phyloP scores from a whole-genome alignment of 2,329 filamentous ascomycete species.

The Lasiodiplodia theobromae region DNA sequence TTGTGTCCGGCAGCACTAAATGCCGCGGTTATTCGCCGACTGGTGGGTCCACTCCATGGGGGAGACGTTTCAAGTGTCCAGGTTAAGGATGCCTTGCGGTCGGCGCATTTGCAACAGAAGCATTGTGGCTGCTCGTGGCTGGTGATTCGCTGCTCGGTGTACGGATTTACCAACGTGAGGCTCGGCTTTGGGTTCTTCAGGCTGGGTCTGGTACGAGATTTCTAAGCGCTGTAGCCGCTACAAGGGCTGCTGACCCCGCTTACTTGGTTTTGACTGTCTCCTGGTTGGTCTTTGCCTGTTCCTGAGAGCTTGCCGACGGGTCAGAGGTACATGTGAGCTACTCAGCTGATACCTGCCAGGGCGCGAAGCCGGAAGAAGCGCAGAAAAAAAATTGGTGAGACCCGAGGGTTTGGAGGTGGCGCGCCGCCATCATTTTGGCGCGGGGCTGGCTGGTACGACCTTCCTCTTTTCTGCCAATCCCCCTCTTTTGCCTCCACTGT shows the following conservation, averaged over 20 bases:
- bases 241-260: not conserved
- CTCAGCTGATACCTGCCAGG: not conserved
- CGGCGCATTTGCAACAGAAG: not conserved
- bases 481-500: conserved; percentile 17
- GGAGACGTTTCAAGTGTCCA: not conserved
- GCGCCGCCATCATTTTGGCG: not conserved
- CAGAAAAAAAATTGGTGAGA: not conserved
- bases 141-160: not conserved
- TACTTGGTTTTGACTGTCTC: not conserved
- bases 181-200: not conserved
- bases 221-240: conserved; percentile 16
- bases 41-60: not conserved
- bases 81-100: not conserved
- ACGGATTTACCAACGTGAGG: not conserved
- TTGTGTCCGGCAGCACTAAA: not conserved
- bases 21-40: conserved; percentile 12
- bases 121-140: not conserved
- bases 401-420: conserved; percentile 14
- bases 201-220: not conserved
- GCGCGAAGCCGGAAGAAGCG: not conserved
- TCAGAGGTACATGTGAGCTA: conserved; percentile 1
- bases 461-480: conserved; percentile 8
- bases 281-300: conserved; percentile 4
- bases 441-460: not conserved
- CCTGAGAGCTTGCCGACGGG: not conserved